phyloP scores from a whole-genome alignment of 176 grass and related monocot species.

The Rhipidocladum racemiflorum region DNA sequence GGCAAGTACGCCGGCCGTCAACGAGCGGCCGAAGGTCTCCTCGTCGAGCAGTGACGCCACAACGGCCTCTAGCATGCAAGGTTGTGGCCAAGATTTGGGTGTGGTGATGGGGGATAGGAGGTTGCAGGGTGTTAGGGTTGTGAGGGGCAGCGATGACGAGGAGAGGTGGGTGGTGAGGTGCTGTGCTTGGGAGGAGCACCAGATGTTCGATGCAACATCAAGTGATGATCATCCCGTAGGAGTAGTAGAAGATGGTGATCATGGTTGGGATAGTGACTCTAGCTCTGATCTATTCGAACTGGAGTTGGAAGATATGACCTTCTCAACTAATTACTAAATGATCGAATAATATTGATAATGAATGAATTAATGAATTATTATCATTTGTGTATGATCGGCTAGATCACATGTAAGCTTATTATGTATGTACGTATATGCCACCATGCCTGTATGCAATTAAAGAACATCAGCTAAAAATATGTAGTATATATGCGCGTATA shows the following conservation, averaged over 20 bases:
- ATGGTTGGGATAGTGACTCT: conserved; percentile 19
- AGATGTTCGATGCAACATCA: neutral
- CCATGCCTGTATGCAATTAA: neutral
- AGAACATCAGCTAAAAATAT: neutral
- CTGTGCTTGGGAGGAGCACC: neutral
- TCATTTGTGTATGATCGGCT: neutral
- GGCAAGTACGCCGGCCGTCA: neutral
- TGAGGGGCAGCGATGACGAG: conserved; percentile 10
- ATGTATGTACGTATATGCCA: neutral
- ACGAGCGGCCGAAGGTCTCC: neutral
- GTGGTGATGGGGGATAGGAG: conserved; percentile 27
- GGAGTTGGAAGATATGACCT: conserved; percentile 4
- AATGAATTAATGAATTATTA: neutral
- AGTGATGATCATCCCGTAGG: neutral
- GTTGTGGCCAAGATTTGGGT: conserved; percentile 2
- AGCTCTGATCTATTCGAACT: conserved; percentile 50
- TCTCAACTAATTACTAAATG: neutral
- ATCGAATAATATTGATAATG: neutral
- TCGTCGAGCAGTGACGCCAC: neutral
- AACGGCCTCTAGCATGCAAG: neutral
- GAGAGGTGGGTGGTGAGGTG: conserved; percentile 49
- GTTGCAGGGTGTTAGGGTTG: conserved; percentile 36
- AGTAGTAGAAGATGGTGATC: neutral
- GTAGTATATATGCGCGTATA: neutral
- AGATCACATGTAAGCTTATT: too few species aligned